phyloP scores from a whole-genome alignment of 2,329 filamentous ascomycete species.

The Mycosphaerelloides madeirae region DNA sequence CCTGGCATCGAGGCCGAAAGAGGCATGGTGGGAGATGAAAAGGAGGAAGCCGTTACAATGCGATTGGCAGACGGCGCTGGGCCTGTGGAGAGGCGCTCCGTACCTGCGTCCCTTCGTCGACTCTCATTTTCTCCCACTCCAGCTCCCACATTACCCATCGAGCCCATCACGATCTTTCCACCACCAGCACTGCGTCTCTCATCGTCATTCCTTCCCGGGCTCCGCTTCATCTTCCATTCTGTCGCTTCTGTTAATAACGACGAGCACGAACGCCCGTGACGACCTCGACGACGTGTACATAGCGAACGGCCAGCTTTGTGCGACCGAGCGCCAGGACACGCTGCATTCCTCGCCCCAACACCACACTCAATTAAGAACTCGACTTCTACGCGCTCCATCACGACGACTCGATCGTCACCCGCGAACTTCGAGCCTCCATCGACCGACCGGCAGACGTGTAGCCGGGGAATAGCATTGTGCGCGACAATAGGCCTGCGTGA shows the following conservation, averaged over 20 bases:
- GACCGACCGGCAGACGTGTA: not conserved
- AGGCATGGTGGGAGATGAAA: too few relatives aligned
- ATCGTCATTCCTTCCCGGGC: too few relatives aligned
- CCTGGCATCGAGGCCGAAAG: too few relatives aligned
- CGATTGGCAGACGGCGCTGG: too few relatives aligned
- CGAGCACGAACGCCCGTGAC: not conserved
- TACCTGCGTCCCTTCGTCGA: too few relatives aligned
- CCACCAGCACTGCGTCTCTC: too few relatives aligned
- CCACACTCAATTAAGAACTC: not conserved
- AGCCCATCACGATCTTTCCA: not conserved
- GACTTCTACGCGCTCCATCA: conserved; percentile 1
- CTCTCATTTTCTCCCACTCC: too few relatives aligned
- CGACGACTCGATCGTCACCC: not conserved
- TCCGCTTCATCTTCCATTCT: too few relatives aligned
- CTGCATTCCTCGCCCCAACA: not conserved
- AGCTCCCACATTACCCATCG: not conserved
- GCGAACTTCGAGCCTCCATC: not conserved
- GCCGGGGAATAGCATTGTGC: not conserved
- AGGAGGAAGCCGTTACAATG: too few relatives aligned
- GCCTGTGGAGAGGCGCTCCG: too few relatives aligned
- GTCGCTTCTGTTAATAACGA: not conserved
- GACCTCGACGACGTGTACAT: not conserved
- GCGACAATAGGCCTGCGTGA: conserved; percentile 4
- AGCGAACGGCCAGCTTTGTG: conserved; percentile 1
- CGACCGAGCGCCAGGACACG: conserved; percentile 8